phyloP scores from a whole-genome alignment of 2,329 filamentous ascomycete species.

The Lasiodiplodia citricola region DNA sequence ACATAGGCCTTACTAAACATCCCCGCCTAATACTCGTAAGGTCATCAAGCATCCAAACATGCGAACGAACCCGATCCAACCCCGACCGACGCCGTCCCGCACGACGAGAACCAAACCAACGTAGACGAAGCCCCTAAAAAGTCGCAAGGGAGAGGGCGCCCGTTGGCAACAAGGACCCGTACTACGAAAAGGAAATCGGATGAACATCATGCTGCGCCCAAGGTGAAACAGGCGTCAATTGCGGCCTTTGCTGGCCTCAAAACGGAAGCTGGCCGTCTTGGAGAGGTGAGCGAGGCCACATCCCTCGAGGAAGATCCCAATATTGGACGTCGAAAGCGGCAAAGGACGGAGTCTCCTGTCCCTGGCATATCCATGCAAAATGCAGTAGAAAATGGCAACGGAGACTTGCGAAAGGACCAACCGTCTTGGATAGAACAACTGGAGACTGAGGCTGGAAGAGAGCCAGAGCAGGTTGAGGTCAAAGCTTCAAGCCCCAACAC shows the following conservation, averaged over 20 bases:
- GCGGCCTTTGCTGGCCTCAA: constrained; percentile 30
- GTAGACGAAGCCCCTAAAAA: background rate
- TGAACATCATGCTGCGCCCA: background rate
- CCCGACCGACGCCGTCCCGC: constrained; percentile 27
- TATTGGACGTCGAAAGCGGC: constrained; percentile 43
- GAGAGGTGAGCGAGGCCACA: constrained; percentile 22
- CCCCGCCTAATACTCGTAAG: constrained; percentile 7
- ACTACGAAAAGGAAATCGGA: constrained; percentile 8
- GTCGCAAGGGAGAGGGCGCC: background rate
- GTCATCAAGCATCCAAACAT: constrained; percentile 30
- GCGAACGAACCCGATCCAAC: constrained; percentile 33
- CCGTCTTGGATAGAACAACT: constrained; percentile 40
- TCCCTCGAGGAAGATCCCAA: constrained; percentile 39
- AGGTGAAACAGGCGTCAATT: constrained; percentile 26
- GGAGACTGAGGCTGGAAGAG: constrained; percentile 33
- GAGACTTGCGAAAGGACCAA: background rate
- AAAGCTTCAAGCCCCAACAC: constrained; percentile 3
- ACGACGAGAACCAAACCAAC: constrained; percentile 15
- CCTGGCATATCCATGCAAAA: background rate
- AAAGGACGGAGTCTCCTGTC: constrained; percentile 42
- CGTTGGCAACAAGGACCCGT: background rate
- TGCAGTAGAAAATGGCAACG: background rate
- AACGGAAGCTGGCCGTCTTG: background rate
- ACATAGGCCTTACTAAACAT: too few species aligned
- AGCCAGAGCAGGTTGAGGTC: background rate